Evolutionary conservation across 1,139 yeast genomes (phyloP).

Genomic region (Trichomonascaceae sp.): DNA sequence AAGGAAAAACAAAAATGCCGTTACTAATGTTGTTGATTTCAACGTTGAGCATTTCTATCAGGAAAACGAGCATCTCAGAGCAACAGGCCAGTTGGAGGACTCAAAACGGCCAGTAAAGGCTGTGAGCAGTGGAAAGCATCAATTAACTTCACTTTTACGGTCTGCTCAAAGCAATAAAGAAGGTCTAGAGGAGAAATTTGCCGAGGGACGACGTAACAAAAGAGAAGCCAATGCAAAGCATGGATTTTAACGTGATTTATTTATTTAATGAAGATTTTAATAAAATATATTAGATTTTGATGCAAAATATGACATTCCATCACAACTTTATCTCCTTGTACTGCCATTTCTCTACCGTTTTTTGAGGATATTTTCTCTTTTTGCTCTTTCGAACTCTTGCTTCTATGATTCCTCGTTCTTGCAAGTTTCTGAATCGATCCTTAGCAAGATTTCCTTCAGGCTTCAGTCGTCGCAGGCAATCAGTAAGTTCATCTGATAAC

Average conservation of each 20-base stretch:
- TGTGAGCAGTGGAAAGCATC: constrained; percentile 29
- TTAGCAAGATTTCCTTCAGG: constrained; percentile 88
- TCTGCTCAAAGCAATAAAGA: constrained; percentile 28
- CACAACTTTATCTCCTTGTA: constrained; percentile 69
- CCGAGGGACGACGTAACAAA: constrained; percentile 20
- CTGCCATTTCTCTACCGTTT: constrained; percentile 86
- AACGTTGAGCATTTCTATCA: constrained; percentile 27
- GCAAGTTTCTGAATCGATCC: constrained; percentile 77
- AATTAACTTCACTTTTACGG: constrained; percentile 25
- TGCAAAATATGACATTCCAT: neutral
- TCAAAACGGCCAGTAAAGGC: constrained; percentile 24
- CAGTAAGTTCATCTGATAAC: constrained; percentile 81
- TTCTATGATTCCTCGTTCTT: constrained; percentile 80
- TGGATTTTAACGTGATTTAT: constrained; percentile 21
- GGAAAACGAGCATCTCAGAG: constrained; percentile 20
- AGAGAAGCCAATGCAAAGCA: constrained; percentile 25
- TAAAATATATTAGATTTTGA: neutral
- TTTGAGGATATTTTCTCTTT: constrained; percentile 59
- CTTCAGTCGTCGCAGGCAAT: constrained; percentile 72
- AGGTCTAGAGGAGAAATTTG: constrained; percentile 27
- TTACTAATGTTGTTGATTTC: constrained; percentile 24
- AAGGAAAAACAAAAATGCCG: constrained; percentile 6
- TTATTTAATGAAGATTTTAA: neutral
- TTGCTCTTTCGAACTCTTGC: constrained; percentile 67
- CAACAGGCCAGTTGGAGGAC: constrained; percentile 21